Conservation (phyloP, 192 early-diverging fungal species). For the Chytriomyces sp. region DNA sequence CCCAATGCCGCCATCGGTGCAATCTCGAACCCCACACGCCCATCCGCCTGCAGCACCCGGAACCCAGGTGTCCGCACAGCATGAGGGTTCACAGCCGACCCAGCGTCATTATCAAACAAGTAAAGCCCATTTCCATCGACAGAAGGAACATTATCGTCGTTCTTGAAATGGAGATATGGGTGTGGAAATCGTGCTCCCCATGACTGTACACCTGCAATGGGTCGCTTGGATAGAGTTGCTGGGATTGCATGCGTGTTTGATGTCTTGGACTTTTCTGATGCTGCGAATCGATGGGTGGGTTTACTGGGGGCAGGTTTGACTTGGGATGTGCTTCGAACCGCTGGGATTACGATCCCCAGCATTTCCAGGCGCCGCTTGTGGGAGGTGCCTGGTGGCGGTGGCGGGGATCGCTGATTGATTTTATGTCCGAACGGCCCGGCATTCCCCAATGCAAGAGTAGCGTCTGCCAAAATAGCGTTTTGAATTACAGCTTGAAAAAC, state of each 20-base stretch:
- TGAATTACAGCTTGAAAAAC: background rate
- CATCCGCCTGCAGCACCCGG: slow-evolving; percentile 25
- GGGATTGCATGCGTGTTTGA: background rate
- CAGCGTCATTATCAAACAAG: background rate
- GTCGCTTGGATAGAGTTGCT: background rate
- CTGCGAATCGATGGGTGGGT: background rate
- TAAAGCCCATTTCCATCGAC: background rate
- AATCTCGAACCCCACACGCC: slow-evolving; percentile 31
- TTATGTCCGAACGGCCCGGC: background rate
- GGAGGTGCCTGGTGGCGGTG: slow-evolving; percentile 6
- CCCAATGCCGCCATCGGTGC: slow-evolving; percentile 34
- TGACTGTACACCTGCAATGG: background rate
- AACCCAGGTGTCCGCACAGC: slow-evolving; percentile 18
- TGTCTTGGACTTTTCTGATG: background rate
- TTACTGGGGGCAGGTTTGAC: background rate
- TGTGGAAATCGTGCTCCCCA: slow-evolving; percentile 24
- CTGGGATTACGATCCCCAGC: slow-evolving; percentile 9
- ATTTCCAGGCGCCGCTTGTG: slow-evolving; percentile 12
- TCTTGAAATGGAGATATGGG: slow-evolving; percentile 18
- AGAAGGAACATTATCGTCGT: background rate
- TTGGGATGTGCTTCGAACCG: background rate
- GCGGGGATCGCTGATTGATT: background rate
- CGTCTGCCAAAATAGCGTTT: background rate
- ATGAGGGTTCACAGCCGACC: background rate
- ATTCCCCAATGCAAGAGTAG: background rate